Evolutionary conservation across 179 eudicot species (phyloP).

Genomic region (Dionaea muscipula): DNA sequence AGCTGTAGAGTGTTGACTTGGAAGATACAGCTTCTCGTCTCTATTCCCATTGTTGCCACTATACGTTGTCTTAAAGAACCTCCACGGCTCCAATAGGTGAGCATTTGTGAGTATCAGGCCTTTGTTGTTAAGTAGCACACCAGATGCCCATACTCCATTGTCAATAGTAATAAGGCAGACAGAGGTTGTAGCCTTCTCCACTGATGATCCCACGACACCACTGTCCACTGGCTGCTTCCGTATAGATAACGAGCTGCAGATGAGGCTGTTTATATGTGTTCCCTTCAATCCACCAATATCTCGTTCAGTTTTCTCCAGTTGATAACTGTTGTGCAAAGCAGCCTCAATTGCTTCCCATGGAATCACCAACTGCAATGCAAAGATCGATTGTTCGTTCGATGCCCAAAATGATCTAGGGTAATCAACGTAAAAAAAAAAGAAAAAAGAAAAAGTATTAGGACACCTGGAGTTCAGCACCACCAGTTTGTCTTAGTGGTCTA

Average conservation of each 20-base stretch:
- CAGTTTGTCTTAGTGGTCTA: slow-evolving; percentile 70
- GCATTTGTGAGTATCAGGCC: slow-evolving; percentile 95
- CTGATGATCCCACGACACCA: slow-evolving; percentile 23
- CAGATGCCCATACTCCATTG: slow-evolving; percentile 90
- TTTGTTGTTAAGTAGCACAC: slow-evolving; percentile 61
- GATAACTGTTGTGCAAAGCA: slow-evolving; percentile 44
- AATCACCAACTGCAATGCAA: slow-evolving; percentile 60
- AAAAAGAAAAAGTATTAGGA: slow-evolving; percentile 2
- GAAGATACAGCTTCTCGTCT: slow-evolving; percentile 18
- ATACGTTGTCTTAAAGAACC: slow-evolving; percentile 47
- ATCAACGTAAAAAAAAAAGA: slow-evolving; percentile 3
- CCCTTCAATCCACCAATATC: slow-evolving; percentile 17
- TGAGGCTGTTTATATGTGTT: slow-evolving; percentile 9
- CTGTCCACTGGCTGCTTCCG: slow-evolving; percentile 14
- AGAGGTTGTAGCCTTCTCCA: slow-evolving; percentile 55
- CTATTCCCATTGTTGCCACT: slow-evolving; percentile 23
- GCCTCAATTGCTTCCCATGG: slow-evolving; percentile 84
- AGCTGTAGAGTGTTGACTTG: slow-evolving; percentile 18
- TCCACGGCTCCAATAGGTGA: slow-evolving; percentile 95
- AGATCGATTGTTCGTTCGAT: slow-evolving; percentile 2
- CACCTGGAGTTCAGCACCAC: slow-evolving; percentile 95
- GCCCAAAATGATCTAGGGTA: neutral
- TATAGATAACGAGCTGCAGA: slow-evolving; percentile 12
- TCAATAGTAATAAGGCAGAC: slow-evolving; percentile 71
- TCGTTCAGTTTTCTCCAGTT: slow-evolving; percentile 15